Percentiles rank a stretch among this genome's conserved stretches.
phyloP scores from a whole-genome alignment of 345 rosid genomes.

The Corymbia maculata region DNA sequence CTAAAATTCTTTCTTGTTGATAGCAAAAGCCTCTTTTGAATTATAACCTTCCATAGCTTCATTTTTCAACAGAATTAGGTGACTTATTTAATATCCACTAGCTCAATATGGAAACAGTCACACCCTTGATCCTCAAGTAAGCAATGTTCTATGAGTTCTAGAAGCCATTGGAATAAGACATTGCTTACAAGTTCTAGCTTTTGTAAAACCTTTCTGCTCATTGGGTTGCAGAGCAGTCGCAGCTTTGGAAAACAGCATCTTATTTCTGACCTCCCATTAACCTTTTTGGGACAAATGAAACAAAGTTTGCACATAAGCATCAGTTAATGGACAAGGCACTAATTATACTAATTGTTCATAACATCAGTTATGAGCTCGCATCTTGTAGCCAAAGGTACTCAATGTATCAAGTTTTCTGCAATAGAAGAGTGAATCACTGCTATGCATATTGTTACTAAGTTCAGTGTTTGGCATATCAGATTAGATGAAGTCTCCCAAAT shows the following conservation, averaged over 20 bases:
- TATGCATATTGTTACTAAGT: not conserved
- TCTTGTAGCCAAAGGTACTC: not conserved
- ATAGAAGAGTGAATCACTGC: not conserved
- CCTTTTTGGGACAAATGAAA: not conserved
- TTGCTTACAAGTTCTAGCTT: not conserved
- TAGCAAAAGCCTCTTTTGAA: not conserved
- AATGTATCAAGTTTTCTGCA: not conserved
- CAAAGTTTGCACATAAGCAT: not conserved
- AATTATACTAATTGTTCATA: not conserved
- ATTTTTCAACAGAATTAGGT: not conserved
- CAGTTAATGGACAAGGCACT: not conserved
- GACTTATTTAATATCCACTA: not conserved
- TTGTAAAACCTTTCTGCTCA: not conserved
- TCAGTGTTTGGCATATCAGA: not conserved
- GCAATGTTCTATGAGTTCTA: not conserved
- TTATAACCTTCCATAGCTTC: not conserved
- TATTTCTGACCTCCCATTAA: not conserved
- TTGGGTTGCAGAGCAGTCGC: not conserved
- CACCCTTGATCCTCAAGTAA: not conserved
- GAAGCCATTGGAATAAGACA: not conserved
- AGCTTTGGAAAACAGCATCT: not conserved
- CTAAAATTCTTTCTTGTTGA: not conserved
- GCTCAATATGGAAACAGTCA: not conserved
- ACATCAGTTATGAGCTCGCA: not conserved
- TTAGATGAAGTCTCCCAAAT: not conserved